These are phyloP conservation scores for Mycena citricolor DNA, from an alignment of 1,284 basidiomycete species.

Conservation along the genomic window DNA sequence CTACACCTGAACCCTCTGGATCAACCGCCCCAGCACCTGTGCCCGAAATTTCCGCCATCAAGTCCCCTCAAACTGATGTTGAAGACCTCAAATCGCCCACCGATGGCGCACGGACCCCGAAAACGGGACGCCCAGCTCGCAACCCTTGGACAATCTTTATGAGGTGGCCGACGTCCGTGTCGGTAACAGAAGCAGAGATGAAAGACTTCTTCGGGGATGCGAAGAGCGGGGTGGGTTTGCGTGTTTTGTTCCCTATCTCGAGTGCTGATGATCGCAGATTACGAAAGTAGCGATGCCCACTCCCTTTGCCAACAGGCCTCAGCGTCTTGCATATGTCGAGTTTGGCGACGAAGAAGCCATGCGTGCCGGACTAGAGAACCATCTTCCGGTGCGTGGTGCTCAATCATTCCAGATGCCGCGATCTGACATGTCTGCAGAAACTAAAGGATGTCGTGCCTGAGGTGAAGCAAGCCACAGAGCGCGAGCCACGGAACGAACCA, in stretches of 20 bases:
- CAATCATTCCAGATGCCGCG: slow-evolving; percentile 3
- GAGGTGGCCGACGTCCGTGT: slow-evolving; percentile 51
- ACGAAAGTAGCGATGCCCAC: slow-evolving; percentile 67
- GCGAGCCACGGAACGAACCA: slow-evolving; percentile 50
- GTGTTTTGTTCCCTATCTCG: slow-evolving; percentile 1
- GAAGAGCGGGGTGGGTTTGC: slow-evolving; percentile 52
- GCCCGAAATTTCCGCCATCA: no score
- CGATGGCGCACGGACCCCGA: slow-evolving; percentile 64
- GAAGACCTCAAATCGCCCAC: slow-evolving; percentile 50
- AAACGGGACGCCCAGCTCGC: slow-evolving; percentile 56
- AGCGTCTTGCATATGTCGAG: slow-evolving; percentile 78
- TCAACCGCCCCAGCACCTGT: slow-evolving; percentile 1
- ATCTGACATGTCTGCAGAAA: slow-evolving; percentile 44
- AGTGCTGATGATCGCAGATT: slow-evolving; percentile 47
- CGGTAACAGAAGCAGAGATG: slow-evolving; percentile 67
- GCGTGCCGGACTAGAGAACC: slow-evolving; percentile 72
- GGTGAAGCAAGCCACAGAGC: slow-evolving; percentile 68
- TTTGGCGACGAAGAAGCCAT: slow-evolving; percentile 84
- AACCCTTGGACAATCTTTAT: slow-evolving; percentile 87
- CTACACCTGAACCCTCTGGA: slow-evolving; percentile 9
- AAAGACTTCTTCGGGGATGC: slow-evolving; percentile 75
- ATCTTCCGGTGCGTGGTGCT: slow-evolving; percentile 56
- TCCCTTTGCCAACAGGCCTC: slow-evolving; percentile 45
- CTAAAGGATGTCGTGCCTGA: slow-evolving; percentile 63
- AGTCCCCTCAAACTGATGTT: slow-evolving; percentile 34